Conservation (phyloP, 192 early-diverging fungal species). For the Rhizophagus prolifer region DNA sequence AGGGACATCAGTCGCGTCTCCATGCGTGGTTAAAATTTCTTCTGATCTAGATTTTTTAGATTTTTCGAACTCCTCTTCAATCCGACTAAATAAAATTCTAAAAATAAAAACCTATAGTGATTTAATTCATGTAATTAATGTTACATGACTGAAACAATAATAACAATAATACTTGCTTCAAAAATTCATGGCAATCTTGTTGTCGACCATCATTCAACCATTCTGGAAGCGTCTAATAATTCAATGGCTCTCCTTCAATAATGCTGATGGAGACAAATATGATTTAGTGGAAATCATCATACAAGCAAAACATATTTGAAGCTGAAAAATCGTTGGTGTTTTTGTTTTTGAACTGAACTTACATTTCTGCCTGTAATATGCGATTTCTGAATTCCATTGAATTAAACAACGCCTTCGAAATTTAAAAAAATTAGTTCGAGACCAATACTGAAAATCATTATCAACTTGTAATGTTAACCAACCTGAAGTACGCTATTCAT, state of each 20-base stretch:
- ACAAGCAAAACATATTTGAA: constrained; percentile 9
- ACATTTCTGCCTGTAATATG: neutral
- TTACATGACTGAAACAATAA: neutral
- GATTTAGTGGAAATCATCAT: neutral
- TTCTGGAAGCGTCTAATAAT: constrained; percentile 7
- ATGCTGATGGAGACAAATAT: constrained; percentile 10
- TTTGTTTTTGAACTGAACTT: neutral
- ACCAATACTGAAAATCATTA: neutral
- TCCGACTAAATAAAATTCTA: constrained; percentile 25
- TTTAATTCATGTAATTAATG: neutral
- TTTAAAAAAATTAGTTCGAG: neutral
- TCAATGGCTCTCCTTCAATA: constrained; percentile 7
- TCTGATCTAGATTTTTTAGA: constrained; percentile 1
- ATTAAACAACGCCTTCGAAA: constrained; percentile 19
- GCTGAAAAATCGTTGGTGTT: neutral
- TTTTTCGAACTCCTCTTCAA: constrained; percentile 17
- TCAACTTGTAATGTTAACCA: neutral
- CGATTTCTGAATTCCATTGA: constrained; percentile 15
- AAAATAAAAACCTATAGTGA: constrained; percentile 12
- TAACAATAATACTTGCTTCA: constrained; percentile 8
- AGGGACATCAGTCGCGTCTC: neutral
- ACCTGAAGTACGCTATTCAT: constrained; percentile 83
- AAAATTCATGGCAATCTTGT: constrained; percentile 28
- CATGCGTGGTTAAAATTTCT: neutral
- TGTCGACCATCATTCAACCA: constrained; percentile 27